These are phyloP conservation scores for Polygonum aviculare DNA, from an alignment of 148 eudicot genomes.

Conservation along the genomic window DNA sequence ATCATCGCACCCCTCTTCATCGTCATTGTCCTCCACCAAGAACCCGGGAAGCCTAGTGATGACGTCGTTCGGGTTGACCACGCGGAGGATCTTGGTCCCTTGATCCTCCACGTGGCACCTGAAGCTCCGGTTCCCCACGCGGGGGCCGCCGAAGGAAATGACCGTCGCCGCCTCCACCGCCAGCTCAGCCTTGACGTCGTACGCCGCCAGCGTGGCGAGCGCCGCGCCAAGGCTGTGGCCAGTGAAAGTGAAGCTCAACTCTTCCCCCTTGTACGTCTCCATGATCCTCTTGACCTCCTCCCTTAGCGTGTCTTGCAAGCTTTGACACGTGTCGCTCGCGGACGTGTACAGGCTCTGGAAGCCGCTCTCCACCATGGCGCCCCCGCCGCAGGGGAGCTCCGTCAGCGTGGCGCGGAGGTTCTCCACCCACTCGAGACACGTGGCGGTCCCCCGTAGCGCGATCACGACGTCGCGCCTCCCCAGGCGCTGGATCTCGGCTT, in stretches of 20 bases:
- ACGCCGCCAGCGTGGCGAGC: conserved; percentile 68
- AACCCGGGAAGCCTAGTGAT: conserved; percentile 84
- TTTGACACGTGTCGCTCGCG: conserved; percentile 21
- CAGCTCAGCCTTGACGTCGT: conserved; percentile 53
- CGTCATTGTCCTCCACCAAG: conserved; percentile 11
- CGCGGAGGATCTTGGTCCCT: conserved; percentile 59
- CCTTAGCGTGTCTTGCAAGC: conserved; percentile 44
- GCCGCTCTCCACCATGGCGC: conserved; percentile 76
- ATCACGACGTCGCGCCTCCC: conserved; percentile 86
- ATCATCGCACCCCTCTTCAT: neutral
- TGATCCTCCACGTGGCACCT: conserved; percentile 45
- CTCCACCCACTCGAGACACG: conserved; percentile 82
- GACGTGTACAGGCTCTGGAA: conserved; percentile 75
- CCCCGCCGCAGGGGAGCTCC: conserved; percentile 16
- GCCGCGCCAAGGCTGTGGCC: conserved; percentile 95
- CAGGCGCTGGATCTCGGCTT: conserved; percentile 40
- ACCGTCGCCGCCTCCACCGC: conserved; percentile 51
- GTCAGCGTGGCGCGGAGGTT: conserved; percentile 63
- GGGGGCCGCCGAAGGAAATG: conserved; percentile 82
- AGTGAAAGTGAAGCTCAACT: conserved; percentile 64
- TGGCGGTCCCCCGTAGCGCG: conserved; percentile 82
- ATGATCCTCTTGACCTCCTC: conserved; percentile 39
- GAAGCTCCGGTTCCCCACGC: conserved; percentile 73
- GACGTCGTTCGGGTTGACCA: conserved; percentile 71
- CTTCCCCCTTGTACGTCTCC: conserved; percentile 33